phyloP scores from a whole-genome alignment of 1,139 yeast genomes.

The Meyerozyma elateridarum region DNA sequence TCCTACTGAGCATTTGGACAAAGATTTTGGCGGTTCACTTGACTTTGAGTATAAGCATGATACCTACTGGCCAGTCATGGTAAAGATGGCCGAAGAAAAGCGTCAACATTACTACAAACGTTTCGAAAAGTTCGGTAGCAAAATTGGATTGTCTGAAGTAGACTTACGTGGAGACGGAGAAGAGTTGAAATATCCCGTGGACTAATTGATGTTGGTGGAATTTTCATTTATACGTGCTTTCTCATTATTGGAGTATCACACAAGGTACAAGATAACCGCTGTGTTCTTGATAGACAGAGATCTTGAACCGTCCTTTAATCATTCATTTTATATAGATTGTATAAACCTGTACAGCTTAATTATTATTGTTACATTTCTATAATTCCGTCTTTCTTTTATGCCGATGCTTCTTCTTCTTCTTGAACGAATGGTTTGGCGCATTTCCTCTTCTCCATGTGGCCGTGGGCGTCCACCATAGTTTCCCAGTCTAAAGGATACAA shows the following conservation, averaged over 20 bases:
- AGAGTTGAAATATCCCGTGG: constrained; percentile 31
- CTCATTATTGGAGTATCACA: no score
- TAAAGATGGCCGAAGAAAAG: constrained; percentile 52
- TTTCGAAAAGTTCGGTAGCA: constrained; percentile 62
- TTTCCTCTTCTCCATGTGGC: constrained; percentile 73
- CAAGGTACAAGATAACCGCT: no score
- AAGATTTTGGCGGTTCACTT: constrained; percentile 76
- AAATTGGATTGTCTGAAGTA: constrained; percentile 75
- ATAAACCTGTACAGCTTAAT: no score
- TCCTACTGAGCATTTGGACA: constrained; percentile 75
- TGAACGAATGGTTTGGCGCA: constrained; percentile 81
- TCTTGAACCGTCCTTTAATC: no score
- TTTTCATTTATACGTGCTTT: no score
- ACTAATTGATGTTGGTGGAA: no score
- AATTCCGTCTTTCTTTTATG: no score
- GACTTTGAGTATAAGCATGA: constrained; percentile 80
- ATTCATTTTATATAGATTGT: no score
- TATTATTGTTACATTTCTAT: no score
- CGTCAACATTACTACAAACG: constrained; percentile 53
- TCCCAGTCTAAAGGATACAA: constrained; percentile 97
- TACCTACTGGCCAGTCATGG: constrained; percentile 74
- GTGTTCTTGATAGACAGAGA: no score
- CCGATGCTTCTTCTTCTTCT: no score
- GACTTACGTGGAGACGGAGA: constrained; percentile 65
- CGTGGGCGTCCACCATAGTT: constrained; percentile 79